Base-by-base conservation (phyloP, 257 asterid genomes). In the Gynochthodes officinalis region DNA sequence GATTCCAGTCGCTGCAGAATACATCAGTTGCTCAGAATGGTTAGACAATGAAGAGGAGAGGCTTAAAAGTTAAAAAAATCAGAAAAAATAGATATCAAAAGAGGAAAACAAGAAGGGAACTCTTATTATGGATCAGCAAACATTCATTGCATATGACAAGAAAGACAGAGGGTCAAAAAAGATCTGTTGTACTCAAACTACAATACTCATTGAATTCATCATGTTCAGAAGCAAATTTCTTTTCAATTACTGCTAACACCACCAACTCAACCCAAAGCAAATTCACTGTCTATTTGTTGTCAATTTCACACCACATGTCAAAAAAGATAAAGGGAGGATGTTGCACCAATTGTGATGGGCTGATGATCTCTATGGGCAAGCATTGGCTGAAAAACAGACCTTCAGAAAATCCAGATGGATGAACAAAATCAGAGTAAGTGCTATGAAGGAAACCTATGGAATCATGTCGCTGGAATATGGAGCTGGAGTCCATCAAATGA, bases 1-100 rank as follows among this genome's bases (percentile, higher is more conserved):
- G 99, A 81, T 95, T 95, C 99, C 99, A 95, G 80, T 95, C 99
- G 68, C 99, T 95, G 96, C 81, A 76, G 73, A 77, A 72, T 74
- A 84, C 65, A 67, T 73, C 55, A 72, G 72, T 71, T 46, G 77
- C 37, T 57, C 46, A 66, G 77, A 61, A 75, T 30, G 46, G 62
- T 14, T 54, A 50, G 63, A 50, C 48, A 54, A 53, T 16, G 6
- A 30, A 57, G 30, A 32, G 50, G 61, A 30, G 39, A 21, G 46
- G 30, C 25, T 23, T 32, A 55, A 66, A 44, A 30, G 71, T n/a
- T n/a, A 71, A 27, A 5, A 62, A 7, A 33, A 21, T 5, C 52
- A 50, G n/a, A 3, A 15, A 33, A 37, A 15, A 57, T 18, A 19
- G 9, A 72, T 42, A n/a, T 49, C 21, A 6, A n/a, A 4, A 1